Base-by-base conservation (phyloP, 2,329 filamentous ascomycete species). In the Phyllosticta citriasiana region DNA sequence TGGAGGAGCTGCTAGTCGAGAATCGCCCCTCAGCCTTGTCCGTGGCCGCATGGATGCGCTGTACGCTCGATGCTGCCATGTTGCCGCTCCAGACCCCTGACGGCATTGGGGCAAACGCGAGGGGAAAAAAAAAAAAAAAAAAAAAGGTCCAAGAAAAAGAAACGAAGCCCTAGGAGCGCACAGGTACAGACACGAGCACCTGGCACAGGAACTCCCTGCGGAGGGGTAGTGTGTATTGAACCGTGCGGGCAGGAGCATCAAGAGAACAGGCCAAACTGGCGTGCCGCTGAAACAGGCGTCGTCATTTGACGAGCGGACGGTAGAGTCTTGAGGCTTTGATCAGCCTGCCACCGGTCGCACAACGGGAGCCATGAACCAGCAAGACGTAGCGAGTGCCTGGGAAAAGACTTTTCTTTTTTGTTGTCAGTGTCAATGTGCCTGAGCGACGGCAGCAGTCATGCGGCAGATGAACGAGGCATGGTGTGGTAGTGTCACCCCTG, bases 11-110 rank as follows among this genome's bases (percentile, higher is more conserved):
- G 58, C 58, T 24, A 60, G 50, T 55, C 35, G 52, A 27, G 51
- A 59, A n/a, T 55, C 33, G 57, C 40, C 27, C 50, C 53, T 60
- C 58, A 60, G 58, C 58, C 58, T 30, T 60, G 58, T 30, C 58
- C 58, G 9, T 26, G 16, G 55, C 40, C 47, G 56, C 50, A 53
- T 47, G 40, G 26, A 47, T 16, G 59, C 59, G 24, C 25, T 27
- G 53, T 33, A 19, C n/a, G 53, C 25, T 16, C 25, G 30, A 54
- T 61, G 54, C 55, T 51, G 54, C 54, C 33, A 25, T 25, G 33
- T 53, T 25, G 16, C 52, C 22, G 22, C 25, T 24, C 22, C 52
- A 53, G 52, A 25, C 25, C 22, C 52, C 25, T 53, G 52, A 26
- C 52, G 52, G 52, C 8, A 53, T 53, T 53, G 52, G 52, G 22